phyloP scores from a whole-genome alignment of 1,139 yeast genomes.

The Kluyveromyces marxianus region DNA sequence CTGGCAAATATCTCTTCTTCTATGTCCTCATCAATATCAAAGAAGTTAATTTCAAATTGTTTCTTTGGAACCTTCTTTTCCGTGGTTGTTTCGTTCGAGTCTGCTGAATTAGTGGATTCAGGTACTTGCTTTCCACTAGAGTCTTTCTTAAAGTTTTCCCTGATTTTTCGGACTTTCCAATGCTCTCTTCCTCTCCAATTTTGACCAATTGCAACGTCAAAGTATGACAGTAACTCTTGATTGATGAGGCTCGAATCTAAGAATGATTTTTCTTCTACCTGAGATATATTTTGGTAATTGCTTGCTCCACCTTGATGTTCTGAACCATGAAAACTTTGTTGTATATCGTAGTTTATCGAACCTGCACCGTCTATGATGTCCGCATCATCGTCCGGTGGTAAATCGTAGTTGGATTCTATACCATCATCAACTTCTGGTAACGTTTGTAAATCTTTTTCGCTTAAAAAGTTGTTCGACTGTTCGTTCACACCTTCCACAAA shows the following conservation, averaged over 20 bases:
- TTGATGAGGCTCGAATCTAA: slow-evolving; percentile 39
- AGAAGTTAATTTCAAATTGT: slow-evolving; percentile 43
- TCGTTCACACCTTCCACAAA: slow-evolving; percentile 44
- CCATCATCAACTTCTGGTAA: slow-evolving; percentile 29
- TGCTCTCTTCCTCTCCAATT: slow-evolving; percentile 93
- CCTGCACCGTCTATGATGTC: neutral
- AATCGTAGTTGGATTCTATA: slow-evolving; percentile 22
- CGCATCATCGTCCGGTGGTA: slow-evolving; percentile 26
- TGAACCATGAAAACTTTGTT: slow-evolving; percentile 1
- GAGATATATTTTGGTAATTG: slow-evolving; percentile 5
- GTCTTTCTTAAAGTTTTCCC: slow-evolving; percentile 25
- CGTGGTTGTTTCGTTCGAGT: slow-evolving; percentile 32
- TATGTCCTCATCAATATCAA: slow-evolving; percentile 31
- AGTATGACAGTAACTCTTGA: slow-evolving; percentile 68
- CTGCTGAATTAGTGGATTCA: slow-evolving; percentile 25
- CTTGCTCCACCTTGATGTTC: neutral
- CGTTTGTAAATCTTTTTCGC: slow-evolving; percentile 32
- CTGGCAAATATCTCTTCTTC: slow-evolving; percentile 42
- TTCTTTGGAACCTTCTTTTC: slow-evolving; percentile 31
- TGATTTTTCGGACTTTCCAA: slow-evolving; percentile 74
- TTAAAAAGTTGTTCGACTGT: slow-evolving; percentile 24
- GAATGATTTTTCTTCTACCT: slow-evolving; percentile 9
- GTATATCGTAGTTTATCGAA: slow-evolving; percentile 4
- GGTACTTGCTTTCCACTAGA: slow-evolving; percentile 3
- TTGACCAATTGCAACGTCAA: slow-evolving; percentile 59